Evolutionary conservation across 2,329 filamentous ascomycete species (phyloP).

Genomic region (Trichophaea hybrida): DNA sequence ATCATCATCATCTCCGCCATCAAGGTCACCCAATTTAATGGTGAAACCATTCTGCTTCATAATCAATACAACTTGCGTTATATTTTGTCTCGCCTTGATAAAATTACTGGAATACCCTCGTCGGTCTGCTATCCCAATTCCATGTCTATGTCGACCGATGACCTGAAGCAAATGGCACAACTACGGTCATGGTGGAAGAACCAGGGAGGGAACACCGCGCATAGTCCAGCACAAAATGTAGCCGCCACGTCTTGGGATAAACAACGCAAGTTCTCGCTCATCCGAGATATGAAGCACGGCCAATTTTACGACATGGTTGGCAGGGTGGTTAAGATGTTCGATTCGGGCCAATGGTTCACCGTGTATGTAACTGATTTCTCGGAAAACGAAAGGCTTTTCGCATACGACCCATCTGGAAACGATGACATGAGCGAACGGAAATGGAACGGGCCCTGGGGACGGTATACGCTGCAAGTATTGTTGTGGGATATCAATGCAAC

Average conservation of each 20-base stretch:
- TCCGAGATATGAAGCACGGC: slow-evolving; percentile 18
- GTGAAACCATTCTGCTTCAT: slow-evolving; percentile 8
- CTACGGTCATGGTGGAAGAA: slow-evolving; percentile 11
- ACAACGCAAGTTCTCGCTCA: slow-evolving; percentile 8
- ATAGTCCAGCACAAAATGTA: background rate
- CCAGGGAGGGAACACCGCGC: background rate
- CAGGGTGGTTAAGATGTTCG: slow-evolving; percentile 19
- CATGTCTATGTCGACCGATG: background rate
- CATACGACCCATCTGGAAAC: slow-evolving; percentile 4
- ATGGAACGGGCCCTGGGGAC: slow-evolving; percentile 20
- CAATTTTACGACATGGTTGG: slow-evolving; percentile 21
- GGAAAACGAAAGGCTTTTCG: slow-evolving; percentile 14
- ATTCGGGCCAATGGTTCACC: slow-evolving; percentile 8
- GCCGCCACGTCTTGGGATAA: background rate
- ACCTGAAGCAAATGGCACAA: slow-evolving; percentile 8
- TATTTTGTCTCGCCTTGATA: background rate
- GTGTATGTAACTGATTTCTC: slow-evolving; percentile 23
- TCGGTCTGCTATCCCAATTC: background rate
- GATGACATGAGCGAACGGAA: slow-evolving; percentile 4
- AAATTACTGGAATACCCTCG: background rate
- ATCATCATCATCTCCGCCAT: slow-evolving; percentile 14
- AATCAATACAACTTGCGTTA: slow-evolving; percentile 7
- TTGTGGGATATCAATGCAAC: slow-evolving; percentile 22
- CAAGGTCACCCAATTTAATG: slow-evolving; percentile 5
- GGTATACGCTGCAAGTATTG: slow-evolving; percentile 22